phyloP scores from a whole-genome alignment of 1,284 basidiomycete genomes.

The Malassezia brasiliensis region DNA sequence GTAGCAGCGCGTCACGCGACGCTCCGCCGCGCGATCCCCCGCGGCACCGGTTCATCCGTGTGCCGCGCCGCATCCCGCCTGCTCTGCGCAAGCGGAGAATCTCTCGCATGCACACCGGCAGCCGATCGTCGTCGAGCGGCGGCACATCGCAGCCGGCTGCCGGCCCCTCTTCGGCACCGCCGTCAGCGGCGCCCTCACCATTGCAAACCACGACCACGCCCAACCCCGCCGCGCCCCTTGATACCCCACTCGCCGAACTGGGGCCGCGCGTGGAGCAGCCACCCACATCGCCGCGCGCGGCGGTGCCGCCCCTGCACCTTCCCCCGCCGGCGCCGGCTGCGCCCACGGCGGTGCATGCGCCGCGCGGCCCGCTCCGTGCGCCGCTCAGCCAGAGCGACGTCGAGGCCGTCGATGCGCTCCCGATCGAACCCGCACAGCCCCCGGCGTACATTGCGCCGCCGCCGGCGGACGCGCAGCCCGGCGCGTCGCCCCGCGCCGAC shows the following conservation, averaged over 20 bases:
- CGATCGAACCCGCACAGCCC: not conserved
- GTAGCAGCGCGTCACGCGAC: slow-evolving; percentile 3
- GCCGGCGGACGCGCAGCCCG: not conserved
- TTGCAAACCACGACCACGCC: not conserved
- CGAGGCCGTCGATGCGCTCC: not conserved
- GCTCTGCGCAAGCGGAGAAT: not conserved
- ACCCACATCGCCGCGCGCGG: no score
- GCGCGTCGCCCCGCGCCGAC: not conserved
- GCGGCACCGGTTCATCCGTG: not conserved
- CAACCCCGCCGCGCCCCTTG: not conserved
- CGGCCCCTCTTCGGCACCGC: no score
- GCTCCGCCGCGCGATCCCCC: not conserved
- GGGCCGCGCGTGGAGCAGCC: not conserved
- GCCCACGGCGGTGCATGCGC: no score
- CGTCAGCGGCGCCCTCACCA: not conserved
- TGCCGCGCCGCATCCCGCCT: not conserved
- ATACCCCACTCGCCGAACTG: not conserved
- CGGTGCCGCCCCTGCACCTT: no score
- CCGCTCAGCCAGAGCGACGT: slow-evolving; percentile 3
- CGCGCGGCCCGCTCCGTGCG: not conserved
- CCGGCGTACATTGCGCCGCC: slow-evolving; percentile 1
- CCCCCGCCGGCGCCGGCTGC: no score
- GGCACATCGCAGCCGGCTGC: no score
- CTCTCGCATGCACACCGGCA: no score
- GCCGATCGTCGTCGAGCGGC: no score